phyloP scores from a whole-genome alignment of 352 stramenopile species.

The Plasmopara halstedii region DNA sequence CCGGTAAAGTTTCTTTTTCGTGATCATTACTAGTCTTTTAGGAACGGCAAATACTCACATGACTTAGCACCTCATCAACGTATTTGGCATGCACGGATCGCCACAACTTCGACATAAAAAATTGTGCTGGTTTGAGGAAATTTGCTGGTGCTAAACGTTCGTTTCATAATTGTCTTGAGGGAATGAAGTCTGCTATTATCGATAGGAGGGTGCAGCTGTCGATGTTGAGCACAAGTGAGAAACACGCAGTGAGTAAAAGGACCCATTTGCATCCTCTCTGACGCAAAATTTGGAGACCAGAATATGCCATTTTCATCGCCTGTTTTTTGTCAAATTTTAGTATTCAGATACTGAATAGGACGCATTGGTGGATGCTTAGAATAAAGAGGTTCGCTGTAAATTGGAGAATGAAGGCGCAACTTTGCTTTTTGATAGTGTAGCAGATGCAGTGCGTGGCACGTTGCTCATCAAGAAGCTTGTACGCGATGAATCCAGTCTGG shows the following conservation, averaged over 20 bases:
- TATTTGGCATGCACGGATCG: too few species aligned
- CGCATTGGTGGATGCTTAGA: constrained; percentile 38
- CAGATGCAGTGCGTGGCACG: constrained; percentile 64
- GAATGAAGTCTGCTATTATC: too few species aligned
- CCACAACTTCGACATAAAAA: too few species aligned
- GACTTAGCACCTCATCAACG: too few species aligned
- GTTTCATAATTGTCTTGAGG: too few species aligned
- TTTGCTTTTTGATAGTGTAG: constrained; percentile 66
- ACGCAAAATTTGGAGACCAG: constrained; percentile 90
- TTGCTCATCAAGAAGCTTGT: constrained; percentile 83
- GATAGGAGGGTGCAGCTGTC: constrained; percentile 63
- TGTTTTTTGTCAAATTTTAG: constrained; percentile 90
- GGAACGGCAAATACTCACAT: too few species aligned
- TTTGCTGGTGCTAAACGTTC: too few species aligned
- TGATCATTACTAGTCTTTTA: too few species aligned
- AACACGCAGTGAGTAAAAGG: constrained; percentile 75
- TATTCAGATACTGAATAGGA: constrained; percentile 43
- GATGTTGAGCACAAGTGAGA: constrained; percentile 83
- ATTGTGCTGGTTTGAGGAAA: too few species aligned
- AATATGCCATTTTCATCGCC: constrained; percentile 84
- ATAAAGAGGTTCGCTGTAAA: constrained; percentile 70
- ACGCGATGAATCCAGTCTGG: constrained; percentile 73
- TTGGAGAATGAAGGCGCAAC: constrained; percentile 71
- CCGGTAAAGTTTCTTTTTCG: too few species aligned
- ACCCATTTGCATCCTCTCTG: constrained; percentile 92